Evolutionary conservation across 1,284 basidiomycete genomes (phyloP).

Genomic region (Trichosporon faecale): DNA sequence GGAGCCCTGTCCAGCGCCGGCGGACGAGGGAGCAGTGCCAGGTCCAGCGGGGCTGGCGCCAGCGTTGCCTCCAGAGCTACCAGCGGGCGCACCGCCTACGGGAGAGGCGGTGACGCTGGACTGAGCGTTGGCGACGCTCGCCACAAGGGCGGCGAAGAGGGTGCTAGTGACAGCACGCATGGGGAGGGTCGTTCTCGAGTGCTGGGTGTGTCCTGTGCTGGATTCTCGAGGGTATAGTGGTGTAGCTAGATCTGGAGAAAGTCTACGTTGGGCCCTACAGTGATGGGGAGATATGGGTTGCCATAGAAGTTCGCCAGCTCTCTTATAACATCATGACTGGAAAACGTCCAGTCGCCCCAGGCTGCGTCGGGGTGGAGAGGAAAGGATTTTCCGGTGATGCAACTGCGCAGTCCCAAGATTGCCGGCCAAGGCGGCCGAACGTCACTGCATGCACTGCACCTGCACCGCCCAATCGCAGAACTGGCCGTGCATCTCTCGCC

Average conservation of each 20-base stretch:
- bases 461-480: neutral
- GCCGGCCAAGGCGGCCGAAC: constrained; percentile 4
- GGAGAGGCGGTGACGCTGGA: neutral
- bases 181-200: neutral
- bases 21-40: neutral
- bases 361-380: neutral
- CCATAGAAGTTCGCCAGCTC: neutral
- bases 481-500: neutral
- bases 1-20: neutral
- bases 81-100: neutral
- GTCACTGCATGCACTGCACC: neutral
- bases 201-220: neutral
- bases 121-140: constrained; percentile 1
- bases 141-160: neutral
- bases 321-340: neutral
- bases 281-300: neutral
- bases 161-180: constrained; percentile 5
- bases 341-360: neutral
- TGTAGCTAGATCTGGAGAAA: neutral
- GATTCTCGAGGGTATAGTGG: neutral
- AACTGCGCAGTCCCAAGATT: neutral
- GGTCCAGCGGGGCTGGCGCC: neutral
- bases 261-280: neutral
- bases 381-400: neutral
- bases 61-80: neutral